A percentile compares a stretch with the other conserved stretches of the same genome.
Evolutionary conservation across 106 monocot genomes (phyloP).

Genomic region (Platanthera guangdongensis): DNA sequence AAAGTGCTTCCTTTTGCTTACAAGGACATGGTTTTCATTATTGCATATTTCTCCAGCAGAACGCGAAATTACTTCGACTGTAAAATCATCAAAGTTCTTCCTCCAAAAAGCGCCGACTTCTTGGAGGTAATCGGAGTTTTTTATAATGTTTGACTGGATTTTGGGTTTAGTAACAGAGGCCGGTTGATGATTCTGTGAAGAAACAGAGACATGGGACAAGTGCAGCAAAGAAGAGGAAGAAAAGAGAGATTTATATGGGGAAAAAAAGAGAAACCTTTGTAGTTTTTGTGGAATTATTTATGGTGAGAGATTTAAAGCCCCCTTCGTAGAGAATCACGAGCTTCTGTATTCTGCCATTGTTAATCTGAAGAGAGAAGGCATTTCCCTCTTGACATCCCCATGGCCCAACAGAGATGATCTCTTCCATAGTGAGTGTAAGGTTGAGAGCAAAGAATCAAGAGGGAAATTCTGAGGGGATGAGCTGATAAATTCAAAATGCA

Average conservation of each 20-base stretch:
- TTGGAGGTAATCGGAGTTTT: too few relatives aligned
- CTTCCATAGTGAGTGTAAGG: neutral
- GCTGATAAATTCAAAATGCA: too few relatives aligned
- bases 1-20: neutral
- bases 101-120: too few relatives aligned
- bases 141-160: too few relatives aligned
- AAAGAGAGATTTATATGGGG: too few relatives aligned
- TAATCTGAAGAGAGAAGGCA: neutral
- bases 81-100: too few relatives aligned
- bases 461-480: too few relatives aligned
- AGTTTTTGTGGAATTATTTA: neutral
- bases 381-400: neutral
- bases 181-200: neutral
- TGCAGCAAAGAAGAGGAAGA: neutral
- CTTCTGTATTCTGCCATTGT: neutral
- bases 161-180: too few relatives aligned
- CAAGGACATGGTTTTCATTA: neutral
- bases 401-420: neutral
- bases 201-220: neutral
- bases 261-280: neutral
- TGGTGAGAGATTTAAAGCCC: neutral
- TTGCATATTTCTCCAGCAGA: too few relatives aligned
- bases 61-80: too few relatives aligned
- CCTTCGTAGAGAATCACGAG: neutral
- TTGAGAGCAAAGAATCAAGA: neutral